Evolutionary conservation across 2,329 filamentous ascomycete species (phyloP), one percentile per base, ranked within the genome.

Genomic region (Colletotrichum limetticola): DNA sequence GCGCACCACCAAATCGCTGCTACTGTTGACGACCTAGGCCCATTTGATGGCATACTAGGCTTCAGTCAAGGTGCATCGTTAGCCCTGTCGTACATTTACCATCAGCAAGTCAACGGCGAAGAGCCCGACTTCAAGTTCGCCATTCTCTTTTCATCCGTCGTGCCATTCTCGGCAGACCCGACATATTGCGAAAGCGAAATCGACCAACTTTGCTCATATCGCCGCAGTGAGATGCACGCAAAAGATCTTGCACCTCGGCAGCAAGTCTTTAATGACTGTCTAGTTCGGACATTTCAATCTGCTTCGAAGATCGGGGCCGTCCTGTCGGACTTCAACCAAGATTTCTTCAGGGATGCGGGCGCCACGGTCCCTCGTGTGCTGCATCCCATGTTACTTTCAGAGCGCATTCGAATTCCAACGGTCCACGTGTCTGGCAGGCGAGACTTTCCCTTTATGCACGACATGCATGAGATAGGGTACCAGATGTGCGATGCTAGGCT

Each of bases 1-100:
- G 68, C 68, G 5, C 68, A 71, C 53, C 46, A 71, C 4, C 24
- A 71, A 4, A 56, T 67, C 14, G 68, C 68, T 2, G 11, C 68
- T 5, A 67, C 63, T 1, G 61, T 77, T 14, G 63, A 55, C 16
- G 67, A 71, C 19, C 56, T 76, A 19, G 76, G 76, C 4, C 76
- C 76, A 0, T 77, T 77, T n/a, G 76, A 78, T 49, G 75, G 68
- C 22, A 63, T 75, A 22, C 6, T 78, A 8, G 75, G 76, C n/a
- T 78, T 78, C 58, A 76, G 75, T 16, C 73, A 76, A 52, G 76
- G 76, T 2, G 75, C 74, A 42, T 72, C 67, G 2, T 9, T 75
- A 2, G 72, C 74, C 0, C 49, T 61, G 4, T 72, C 63, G 2
- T 74, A 68, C 24, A 67, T 68, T 28, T 56, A 56, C 11, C 49